Evolutionary conservation across 2,329 filamentous ascomycete species (phyloP).

Genomic region (Fusarium sublunatum): DNA sequence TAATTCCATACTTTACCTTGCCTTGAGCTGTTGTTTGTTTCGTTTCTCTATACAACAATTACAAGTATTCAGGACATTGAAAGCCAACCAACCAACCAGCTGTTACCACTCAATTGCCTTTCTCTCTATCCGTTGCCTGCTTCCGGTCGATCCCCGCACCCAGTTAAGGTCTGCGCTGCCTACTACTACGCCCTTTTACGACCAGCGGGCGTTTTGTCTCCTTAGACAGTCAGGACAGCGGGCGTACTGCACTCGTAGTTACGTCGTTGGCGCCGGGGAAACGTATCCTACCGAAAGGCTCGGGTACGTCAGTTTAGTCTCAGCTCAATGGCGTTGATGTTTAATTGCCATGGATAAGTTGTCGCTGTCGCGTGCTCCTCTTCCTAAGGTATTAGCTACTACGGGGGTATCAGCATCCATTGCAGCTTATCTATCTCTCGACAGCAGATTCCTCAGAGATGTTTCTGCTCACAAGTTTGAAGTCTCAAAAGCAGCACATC

Average conservation of each 20-base stretch:
- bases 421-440: background rate
- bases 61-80: too few species aligned
- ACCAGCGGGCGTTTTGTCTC: constrained; percentile 35
- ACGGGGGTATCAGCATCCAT: too few species aligned
- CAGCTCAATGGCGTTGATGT: constrained; percentile 16
- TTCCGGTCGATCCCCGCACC: constrained; percentile 1
- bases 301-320: constrained; percentile 8
- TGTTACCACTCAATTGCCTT: too few species aligned
- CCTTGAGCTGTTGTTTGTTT: constrained; percentile 6
- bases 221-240: constrained; percentile 29
- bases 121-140: background rate
- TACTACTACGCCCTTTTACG: background rate
- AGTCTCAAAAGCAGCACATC: background rate
- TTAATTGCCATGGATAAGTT: constrained; percentile 10
- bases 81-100: too few species aligned
- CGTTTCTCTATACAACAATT: background rate
- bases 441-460: background rate
- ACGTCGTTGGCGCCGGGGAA: constrained; percentile 24
- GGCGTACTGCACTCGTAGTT: constrained; percentile 25
- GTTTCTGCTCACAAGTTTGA: background rate
- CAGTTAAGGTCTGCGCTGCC: background rate
- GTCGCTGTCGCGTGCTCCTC: constrained; percentile 31
- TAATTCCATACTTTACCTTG: too few species aligned
- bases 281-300: background rate
- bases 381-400: background rate